Conservation (phyloP, 2,329 filamentous ascomycete species). For the Incumbomyces lentus region DNA sequence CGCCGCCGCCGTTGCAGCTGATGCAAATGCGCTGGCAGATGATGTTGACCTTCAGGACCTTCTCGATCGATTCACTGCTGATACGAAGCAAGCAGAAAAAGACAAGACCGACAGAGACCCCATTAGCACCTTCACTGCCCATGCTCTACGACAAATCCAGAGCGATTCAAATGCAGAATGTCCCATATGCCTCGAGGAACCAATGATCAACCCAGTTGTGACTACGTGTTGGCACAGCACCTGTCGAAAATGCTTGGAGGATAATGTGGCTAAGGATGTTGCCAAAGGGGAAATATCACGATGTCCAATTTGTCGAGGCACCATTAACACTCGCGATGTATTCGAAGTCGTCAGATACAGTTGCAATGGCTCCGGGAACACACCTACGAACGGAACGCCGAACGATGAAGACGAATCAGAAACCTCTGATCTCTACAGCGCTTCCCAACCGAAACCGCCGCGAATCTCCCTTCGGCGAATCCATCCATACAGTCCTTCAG, state of each 20-base stretch:
- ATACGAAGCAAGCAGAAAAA: constrained; percentile 47
- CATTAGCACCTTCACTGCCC: constrained; percentile 67
- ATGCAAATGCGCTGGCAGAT: constrained; percentile 71
- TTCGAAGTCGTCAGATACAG: constrained; percentile 79
- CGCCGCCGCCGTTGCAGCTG: constrained; percentile 55
- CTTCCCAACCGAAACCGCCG: constrained; percentile 24
- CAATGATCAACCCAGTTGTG: constrained; percentile 87
- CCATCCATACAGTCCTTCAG: constrained; percentile 50
- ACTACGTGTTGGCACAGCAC: constrained; percentile 97
- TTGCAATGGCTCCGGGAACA: constrained; percentile 3
- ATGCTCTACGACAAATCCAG: constrained; percentile 83
- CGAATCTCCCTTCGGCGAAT: constrained; percentile 52
- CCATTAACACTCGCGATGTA: constrained; percentile 70
- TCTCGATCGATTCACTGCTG: constrained; percentile 70
- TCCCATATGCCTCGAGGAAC: constrained; percentile 88
- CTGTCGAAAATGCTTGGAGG: constrained; percentile 83
- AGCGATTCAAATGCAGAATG: constrained; percentile 83
- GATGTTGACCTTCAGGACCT: constrained; percentile 91
- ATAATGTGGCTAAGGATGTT: constrained; percentile 78
- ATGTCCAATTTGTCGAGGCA: constrained; percentile 84
- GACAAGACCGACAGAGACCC: constrained; percentile 44
- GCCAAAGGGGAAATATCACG: constrained; percentile 64
- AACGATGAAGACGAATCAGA: constrained; percentile 29
- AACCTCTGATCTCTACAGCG: constrained; percentile 26
- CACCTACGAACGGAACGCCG: constrained; percentile 24